These are phyloP conservation scores for Vararia minispora DNA, from an alignment of 768 basidiomycete genomes.

Conservation along the genomic window DNA sequence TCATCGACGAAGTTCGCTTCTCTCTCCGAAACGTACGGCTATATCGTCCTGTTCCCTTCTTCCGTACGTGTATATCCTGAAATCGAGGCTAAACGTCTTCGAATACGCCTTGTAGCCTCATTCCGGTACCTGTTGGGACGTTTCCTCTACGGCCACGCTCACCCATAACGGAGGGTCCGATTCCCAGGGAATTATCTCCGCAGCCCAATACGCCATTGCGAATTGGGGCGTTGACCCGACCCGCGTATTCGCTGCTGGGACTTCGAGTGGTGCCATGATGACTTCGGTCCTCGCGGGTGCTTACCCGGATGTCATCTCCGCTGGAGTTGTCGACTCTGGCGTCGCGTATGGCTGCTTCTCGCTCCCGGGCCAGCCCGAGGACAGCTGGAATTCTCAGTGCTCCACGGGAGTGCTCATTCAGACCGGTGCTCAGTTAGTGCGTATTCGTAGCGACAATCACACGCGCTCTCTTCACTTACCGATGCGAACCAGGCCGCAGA, in stretches of 20 bases:
- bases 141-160: constrained; percentile 36
- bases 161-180: constrained; percentile 47
- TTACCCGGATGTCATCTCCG: constrained; percentile 44
- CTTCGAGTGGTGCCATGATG: constrained; percentile 50
- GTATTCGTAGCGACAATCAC: neutral
- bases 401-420: constrained; percentile 30
- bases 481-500: constrained; percentile 26
- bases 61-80: no score
- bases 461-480: neutral
- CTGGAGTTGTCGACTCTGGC: constrained; percentile 38
- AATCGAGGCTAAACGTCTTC: no score
- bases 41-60: constrained; percentile 35
- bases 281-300: constrained; percentile 43
- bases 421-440: constrained; percentile 35
- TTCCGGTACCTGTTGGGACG: constrained; percentile 41
- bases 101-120: constrained; percentile 7
- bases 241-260: constrained; percentile 40
- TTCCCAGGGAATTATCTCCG: constrained; percentile 37
- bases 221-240: constrained; percentile 34
- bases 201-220: constrained; percentile 35
- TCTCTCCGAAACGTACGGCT: constrained; percentile 36
- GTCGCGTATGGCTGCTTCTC: constrained; percentile 46
- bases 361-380: constrained; percentile 25
- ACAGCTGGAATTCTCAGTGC: constrained; percentile 37
- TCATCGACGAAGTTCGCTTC: constrained; percentile 35